Conservation (phyloP, 768 basidiomycete genomes). For the Lactifluus hygrophoroides region DNA sequence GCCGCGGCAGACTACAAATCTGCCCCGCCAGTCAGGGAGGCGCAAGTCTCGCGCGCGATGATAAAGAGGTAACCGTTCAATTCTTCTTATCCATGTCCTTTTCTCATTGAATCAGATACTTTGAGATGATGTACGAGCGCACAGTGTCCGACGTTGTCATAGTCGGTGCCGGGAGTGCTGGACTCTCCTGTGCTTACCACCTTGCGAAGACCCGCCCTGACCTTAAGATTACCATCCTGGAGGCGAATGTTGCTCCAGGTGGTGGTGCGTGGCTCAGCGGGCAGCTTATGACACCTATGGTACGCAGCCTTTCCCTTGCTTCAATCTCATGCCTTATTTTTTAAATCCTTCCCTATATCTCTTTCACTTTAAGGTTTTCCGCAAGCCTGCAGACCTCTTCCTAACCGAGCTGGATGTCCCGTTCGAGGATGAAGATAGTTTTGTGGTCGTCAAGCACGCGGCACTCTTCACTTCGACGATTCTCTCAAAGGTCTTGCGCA, state of each 20-base stretch:
- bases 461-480: constrained; percentile 75
- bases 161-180: constrained; percentile 59
- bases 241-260: constrained; percentile 63
- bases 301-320: constrained; percentile 21
- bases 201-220: constrained; percentile 61
- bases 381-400: constrained; percentile 70
- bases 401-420: constrained; percentile 59
- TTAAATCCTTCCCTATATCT: not conserved
- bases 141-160: constrained; percentile 72
- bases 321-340: not conserved
- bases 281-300: constrained; percentile 76
- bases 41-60: constrained; percentile 70
- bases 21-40: constrained; percentile 60
- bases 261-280: constrained; percentile 75
- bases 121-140: constrained; percentile 63
- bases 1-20: constrained; percentile 51
- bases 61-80: constrained; percentile 45
- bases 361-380: constrained; percentile 45
- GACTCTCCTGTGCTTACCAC: constrained; percentile 66
- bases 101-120: constrained; percentile 41
- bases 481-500: constrained; percentile 57
- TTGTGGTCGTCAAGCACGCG: constrained; percentile 76
- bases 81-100: not conserved
- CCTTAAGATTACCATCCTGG: constrained; percentile 55
- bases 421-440: constrained; percentile 70